A percentile compares a stretch with the other conserved stretches of the same genome.
Conservation (phyloP, 2,329 filamentous ascomycete genomes). For the Drechslerella stenobrocha region DNA sequence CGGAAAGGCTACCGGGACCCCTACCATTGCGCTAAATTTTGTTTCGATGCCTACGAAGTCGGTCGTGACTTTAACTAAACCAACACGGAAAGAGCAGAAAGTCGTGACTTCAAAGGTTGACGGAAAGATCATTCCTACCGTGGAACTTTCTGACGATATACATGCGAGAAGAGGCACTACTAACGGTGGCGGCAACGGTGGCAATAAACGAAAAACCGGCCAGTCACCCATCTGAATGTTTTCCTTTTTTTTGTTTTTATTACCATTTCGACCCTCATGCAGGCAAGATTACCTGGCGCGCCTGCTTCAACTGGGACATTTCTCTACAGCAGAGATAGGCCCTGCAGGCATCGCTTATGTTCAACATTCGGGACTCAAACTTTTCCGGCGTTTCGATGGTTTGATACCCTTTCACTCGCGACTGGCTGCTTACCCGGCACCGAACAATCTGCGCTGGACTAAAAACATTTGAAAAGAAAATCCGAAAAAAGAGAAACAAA, state of each 20-base stretch:
- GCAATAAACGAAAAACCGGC: slow-evolving; percentile 13
- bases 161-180: slow-evolving; percentile 6
- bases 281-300: background rate
- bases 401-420: slow-evolving; percentile 17
- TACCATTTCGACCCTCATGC: too few species aligned
- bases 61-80: slow-evolving; percentile 7
- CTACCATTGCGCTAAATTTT: slow-evolving; percentile 7
- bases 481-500: slow-evolving; percentile 14
- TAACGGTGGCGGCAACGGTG: background rate
- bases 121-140: slow-evolving; percentile 9
- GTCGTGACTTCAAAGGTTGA: background rate
- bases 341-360: background rate
- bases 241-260: background rate
- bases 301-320: background rate
- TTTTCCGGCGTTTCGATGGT: background rate
- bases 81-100: slow-evolving; percentile 12
- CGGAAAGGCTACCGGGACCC: background rate
- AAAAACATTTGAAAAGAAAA: slow-evolving; percentile 11
- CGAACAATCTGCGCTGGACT: background rate
- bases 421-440: background rate
- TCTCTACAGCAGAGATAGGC: background rate
- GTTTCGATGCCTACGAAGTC: background rate
- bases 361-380: background rate
- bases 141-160: slow-evolving; percentile 7
- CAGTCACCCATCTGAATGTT: background rate